Conservation (phyloP, 2,329 filamentous ascomycete genomes). For the Cladophialophora yegresii region DNA sequence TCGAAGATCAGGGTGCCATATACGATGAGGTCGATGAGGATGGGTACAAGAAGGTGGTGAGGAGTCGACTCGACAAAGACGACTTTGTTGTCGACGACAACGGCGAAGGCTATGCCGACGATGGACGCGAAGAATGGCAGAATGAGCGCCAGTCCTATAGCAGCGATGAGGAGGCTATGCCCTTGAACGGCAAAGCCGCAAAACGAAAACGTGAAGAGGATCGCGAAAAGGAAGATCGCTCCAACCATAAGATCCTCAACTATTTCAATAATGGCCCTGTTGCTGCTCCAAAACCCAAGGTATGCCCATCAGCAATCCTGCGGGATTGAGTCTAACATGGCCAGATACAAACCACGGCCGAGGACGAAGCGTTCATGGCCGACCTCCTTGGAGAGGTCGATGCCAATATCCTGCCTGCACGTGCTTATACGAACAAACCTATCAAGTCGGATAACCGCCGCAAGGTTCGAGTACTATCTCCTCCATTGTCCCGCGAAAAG, state of each 20-base stretch:
- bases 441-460: constrained; percentile 75
- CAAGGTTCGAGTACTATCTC: constrained; percentile 78
- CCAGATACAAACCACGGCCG: constrained; percentile 65
- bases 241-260: constrained; percentile 88
- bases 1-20: constrained; percentile 78
- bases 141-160: constrained; percentile 65
- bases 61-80: constrained; percentile 83
- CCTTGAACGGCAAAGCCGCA: constrained; percentile 61
- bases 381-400: constrained; percentile 86
- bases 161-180: constrained; percentile 71
- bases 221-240: constrained; percentile 78
- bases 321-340: not conserved
- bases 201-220: constrained; percentile 90
- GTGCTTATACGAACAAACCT: constrained; percentile 60
- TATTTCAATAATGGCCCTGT: constrained; percentile 82
- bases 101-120: constrained; percentile 93
- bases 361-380: constrained; percentile 84
- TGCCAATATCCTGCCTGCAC: constrained; percentile 65
- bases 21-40: constrained; percentile 98
- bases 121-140: constrained; percentile 93
- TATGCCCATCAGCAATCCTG: constrained; percentile 40
- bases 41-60: constrained; percentile 93
- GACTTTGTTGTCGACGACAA: constrained; percentile 99
- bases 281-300: constrained; percentile 76
- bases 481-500: constrained; percentile 61